phyloP scores from a whole-genome alignment of 352 stramenopile species.

The Phytophthora chlamydospora region DNA sequence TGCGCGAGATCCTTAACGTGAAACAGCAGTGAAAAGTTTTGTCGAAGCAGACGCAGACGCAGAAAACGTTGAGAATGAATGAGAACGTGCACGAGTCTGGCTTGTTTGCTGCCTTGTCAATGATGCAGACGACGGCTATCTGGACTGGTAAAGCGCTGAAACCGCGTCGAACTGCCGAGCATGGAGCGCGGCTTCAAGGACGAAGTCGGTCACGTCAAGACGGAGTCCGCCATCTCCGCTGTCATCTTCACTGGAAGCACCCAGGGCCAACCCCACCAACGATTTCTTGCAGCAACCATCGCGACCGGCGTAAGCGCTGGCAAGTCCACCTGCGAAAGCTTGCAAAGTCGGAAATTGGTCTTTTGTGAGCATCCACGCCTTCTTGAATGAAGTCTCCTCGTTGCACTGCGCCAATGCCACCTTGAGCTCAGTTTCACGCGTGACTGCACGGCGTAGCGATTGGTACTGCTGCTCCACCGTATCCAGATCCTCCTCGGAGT shows the following conservation, averaged over 20 bases:
- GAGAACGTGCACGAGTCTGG: not conserved
- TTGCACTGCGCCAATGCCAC: constrained; percentile 7
- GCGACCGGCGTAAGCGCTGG: constrained; percentile 35
- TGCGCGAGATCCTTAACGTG: constrained; percentile 32
- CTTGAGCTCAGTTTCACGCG: constrained; percentile 9
- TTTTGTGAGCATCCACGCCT: constrained; percentile 32
- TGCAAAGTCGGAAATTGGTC: constrained; percentile 45
- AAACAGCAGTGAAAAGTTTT: constrained; percentile 2
- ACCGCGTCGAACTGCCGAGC: constrained; percentile 19
- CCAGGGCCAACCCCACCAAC: not conserved
- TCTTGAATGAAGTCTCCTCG: constrained; percentile 36
- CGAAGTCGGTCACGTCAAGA: constrained; percentile 8
- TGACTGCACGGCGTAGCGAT: constrained; percentile 6
- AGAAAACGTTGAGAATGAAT: not conserved
- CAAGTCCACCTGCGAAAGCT: constrained; percentile 48
- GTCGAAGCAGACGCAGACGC: constrained; percentile 1
- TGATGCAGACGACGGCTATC: too few relatives aligned
- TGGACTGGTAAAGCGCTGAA: not conserved
- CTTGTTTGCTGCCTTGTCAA: not conserved
- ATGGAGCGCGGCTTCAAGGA: constrained; percentile 15
- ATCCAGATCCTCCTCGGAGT: constrained; percentile 25
- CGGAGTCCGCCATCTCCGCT: constrained; percentile 1
- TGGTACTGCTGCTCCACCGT: constrained; percentile 23
- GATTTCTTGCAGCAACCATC: constrained; percentile 7
- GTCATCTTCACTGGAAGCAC: not conserved